phyloP scores from a whole-genome alignment of 225 moss, liverwort and hornwort species.

The Straminergon stramineum region DNA sequence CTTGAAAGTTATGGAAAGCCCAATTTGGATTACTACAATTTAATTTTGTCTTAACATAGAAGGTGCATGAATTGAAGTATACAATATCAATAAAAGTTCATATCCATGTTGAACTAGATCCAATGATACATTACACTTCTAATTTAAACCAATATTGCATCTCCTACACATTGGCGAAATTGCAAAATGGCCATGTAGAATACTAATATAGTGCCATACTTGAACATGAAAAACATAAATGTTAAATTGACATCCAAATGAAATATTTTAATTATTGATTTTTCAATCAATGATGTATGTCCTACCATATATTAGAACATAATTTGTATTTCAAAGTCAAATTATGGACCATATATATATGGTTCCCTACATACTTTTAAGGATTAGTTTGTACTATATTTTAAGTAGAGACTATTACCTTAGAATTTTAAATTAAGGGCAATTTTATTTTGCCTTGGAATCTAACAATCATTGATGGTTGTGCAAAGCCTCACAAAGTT shows the following conservation, averaged over 20 bases:
- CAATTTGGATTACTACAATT: not conserved
- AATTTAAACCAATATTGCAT: not conserved
- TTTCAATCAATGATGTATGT: not conserved
- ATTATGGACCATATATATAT: rapidly evolving
- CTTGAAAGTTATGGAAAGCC: not conserved
- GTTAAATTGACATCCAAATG: not conserved
- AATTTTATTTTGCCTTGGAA: not conserved
- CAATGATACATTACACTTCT: not conserved
- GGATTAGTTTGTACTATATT: not conserved
- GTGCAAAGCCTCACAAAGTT: rapidly evolving
- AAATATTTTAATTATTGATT: not conserved
- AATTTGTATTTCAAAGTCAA: not conserved
- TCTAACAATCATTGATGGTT: not conserved
- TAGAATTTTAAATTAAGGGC: rapidly evolving
- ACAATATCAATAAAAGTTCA: not conserved
- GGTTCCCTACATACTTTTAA: not conserved
- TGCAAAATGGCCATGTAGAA: not conserved
- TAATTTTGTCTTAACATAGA: not conserved
- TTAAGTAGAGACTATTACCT: not conserved
- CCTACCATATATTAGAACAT: not conserved
- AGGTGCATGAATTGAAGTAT: not conserved
- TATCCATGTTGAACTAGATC: rapidly evolving
- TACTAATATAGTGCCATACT: not conserved
- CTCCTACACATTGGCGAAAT: not conserved
- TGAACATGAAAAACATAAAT: not conserved